phyloP scores from a whole-genome alignment of 805 yeast genomes.

The Kodamaea leandrae region DNA sequence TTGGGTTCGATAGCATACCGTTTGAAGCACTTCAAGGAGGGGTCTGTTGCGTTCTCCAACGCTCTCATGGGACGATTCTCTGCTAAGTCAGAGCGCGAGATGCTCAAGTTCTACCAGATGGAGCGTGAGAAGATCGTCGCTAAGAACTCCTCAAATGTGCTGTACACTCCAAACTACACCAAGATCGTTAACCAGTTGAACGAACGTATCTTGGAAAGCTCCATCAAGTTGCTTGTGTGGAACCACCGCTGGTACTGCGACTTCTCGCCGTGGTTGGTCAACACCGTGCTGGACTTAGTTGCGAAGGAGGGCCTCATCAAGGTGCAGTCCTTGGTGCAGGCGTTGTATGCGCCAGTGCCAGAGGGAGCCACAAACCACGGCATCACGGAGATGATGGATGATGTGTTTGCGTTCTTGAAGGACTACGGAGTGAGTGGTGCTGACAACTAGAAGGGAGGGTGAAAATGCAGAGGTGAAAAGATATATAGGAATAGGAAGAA shows the following conservation, averaged over 20 bases:
- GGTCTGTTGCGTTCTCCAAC: constrained; percentile 75
- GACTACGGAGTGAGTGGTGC: constrained; percentile 24
- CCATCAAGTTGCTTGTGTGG: constrained; percentile 90
- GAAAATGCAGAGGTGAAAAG: neutral
- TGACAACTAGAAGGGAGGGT: constrained; percentile 2
- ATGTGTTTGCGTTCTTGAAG: constrained; percentile 47
- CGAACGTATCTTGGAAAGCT: constrained; percentile 59
- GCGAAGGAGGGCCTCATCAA: constrained; percentile 77
- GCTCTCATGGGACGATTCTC: constrained; percentile 77
- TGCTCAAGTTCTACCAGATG: constrained; percentile 61
- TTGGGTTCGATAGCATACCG: constrained; percentile 84
- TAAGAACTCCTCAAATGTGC: constrained; percentile 19
- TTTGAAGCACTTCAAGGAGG: constrained; percentile 82
- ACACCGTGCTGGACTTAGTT: constrained; percentile 57
- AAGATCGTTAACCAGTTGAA: constrained; percentile 45
- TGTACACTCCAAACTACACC: constrained; percentile 30
- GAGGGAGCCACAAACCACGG: constrained; percentile 42
- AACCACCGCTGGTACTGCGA: constrained; percentile 96
- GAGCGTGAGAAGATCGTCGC: constrained; percentile 42
- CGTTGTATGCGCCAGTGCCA: constrained; percentile 46
- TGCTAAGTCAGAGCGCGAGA: constrained; percentile 70
- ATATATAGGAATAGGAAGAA: neutral
- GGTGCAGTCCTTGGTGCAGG: constrained; percentile 68
- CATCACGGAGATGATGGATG: constrained; percentile 54
- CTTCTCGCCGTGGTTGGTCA: constrained; percentile 68